These are phyloP conservation scores for Colletotrichum somersetense DNA, from an alignment of 2,329 filamentous ascomycete species.

Conservation along the genomic window DNA sequence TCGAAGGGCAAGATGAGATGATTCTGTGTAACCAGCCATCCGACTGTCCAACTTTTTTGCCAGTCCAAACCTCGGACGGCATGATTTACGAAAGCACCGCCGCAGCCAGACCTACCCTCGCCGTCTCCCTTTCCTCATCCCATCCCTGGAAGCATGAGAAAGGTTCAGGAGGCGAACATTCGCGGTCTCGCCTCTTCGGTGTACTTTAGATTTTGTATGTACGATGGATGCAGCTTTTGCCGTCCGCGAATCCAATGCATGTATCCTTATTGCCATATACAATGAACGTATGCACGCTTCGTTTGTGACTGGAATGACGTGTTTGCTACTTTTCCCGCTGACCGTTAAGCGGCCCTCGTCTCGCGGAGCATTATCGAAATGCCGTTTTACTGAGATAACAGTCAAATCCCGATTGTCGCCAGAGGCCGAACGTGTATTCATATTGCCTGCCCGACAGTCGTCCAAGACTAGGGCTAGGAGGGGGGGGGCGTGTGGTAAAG, in stretches of 20 bases:
- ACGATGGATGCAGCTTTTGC: neutral
- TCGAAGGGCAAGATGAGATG: constrained; percentile 19
- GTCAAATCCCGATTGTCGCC: neutral
- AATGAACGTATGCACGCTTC: constrained; percentile 10
- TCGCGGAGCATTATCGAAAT: neutral
- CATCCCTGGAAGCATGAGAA: neutral
- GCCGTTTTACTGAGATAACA: neutral
- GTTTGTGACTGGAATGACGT: neutral
- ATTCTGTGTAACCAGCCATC: constrained; percentile 19
- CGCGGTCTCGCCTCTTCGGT: constrained; percentile 36
- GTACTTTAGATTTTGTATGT: neutral
- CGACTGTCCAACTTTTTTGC: constrained; percentile 4
- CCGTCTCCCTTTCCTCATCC: constrained; percentile 20
- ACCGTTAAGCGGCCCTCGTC: neutral
- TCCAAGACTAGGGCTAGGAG: neutral
- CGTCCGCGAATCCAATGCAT: neutral
- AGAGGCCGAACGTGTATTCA: neutral
- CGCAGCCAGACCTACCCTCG: constrained; percentile 25
- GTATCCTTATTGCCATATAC: neutral
- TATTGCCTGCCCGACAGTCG: constrained; percentile 1
- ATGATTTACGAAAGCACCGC: constrained; percentile 35
- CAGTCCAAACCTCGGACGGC: constrained; percentile 33
- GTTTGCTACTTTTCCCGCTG: neutral
- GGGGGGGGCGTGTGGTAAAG: constrained; percentile 3
- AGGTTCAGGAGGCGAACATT: constrained; percentile 18